Evolutionary conservation across 495 filamentous ascomycete genomes (phyloP), one percentile per base, ranked within the genome.

Genomic region (Aspergillus steynii): DNA sequence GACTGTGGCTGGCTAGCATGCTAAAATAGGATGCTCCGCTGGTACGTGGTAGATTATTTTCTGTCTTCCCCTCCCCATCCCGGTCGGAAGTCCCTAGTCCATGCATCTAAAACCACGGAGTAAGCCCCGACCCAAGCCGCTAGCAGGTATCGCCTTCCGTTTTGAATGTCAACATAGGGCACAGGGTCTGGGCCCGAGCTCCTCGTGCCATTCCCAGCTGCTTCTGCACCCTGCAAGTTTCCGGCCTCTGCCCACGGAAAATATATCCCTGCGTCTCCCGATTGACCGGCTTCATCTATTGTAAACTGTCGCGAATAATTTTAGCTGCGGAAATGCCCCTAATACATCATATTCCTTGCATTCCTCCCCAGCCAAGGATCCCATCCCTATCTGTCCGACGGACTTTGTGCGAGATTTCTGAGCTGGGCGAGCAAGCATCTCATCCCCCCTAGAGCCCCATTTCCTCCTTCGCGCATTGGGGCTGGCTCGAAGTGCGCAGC

Each of bases 1-100:
- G 25, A 27, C 15, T 51, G 58, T 53, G 51, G 58, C 58, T 60
- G 50, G 58, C 50, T 60, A 32, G n/a, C 27, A 20, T 32, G 48
- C 9, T 14, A 52, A 29, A 37, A 8, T 37, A 37, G 34, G 20
- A 20, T 20, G 20, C 20, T 20, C 20, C 20, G 20, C 20, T 20
- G 20, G 20, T 20, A 20, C 20, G 20, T 20, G 20, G 20, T 20
- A 20, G 20, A 20, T 20, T 20, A 20, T 20, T 20, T 28, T 29
- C 50, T 51, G 50, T 5, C 29, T 51, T 51, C 26, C 20, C 20
- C 20, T 20, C 20, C 20, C 20, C 20, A 20, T 20, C 20, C 20
- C 20, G 20, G 20, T 20, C 20, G 20, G 20, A 20, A 20, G 20
- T 20, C 20, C 20, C 20, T 20, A 20, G 20, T 20, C 20, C 20